These are phyloP conservation scores for Penicillium mononematosum DNA, from an alignment of 495 filamentous ascomycete species.

Conservation along the genomic window DNA sequence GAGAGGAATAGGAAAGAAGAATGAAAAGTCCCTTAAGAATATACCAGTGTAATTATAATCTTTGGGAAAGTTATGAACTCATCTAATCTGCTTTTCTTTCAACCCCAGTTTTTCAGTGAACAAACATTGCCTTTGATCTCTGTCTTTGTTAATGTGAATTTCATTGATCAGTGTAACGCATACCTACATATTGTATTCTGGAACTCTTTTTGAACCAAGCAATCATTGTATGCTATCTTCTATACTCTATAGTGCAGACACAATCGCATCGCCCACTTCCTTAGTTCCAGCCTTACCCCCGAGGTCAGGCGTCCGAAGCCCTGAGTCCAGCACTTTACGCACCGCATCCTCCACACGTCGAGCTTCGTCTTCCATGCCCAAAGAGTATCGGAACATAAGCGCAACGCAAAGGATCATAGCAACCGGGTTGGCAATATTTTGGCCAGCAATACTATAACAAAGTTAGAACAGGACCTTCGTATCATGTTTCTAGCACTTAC, in stretches of 20 bases:
- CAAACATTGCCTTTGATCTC: conserved; percentile 8
- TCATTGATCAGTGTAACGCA: background rate
- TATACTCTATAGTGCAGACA: conserved; percentile 61
- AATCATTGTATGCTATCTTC: background rate
- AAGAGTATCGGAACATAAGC: conserved; percentile 89
- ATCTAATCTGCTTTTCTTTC: background rate
- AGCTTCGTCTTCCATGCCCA: conserved; percentile 72
- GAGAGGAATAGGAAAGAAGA: background rate
- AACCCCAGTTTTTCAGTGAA: background rate
- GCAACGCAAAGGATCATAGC: conserved; percentile 85
- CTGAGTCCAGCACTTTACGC: conserved; percentile 69
- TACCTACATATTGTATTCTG: background rate
- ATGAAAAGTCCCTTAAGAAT: background rate
- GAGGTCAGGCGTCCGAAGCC: conserved; percentile 74
- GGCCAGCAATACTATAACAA: conserved; percentile 32
- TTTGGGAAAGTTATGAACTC: background rate
- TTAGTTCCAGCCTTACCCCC: conserved; percentile 67
- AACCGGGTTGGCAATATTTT: conserved; percentile 59
- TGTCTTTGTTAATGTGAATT: background rate
- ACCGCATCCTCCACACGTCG: conserved; percentile 77
- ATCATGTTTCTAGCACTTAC: conserved; percentile 25
- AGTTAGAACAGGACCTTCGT: background rate
- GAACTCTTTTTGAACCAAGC: background rate
- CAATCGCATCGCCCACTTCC: conserved; percentile 83
- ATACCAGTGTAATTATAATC: background rate